phyloP scores from a whole-genome alignment of 805 yeast species.

The Schizosaccharomyces octosporus region DNA sequence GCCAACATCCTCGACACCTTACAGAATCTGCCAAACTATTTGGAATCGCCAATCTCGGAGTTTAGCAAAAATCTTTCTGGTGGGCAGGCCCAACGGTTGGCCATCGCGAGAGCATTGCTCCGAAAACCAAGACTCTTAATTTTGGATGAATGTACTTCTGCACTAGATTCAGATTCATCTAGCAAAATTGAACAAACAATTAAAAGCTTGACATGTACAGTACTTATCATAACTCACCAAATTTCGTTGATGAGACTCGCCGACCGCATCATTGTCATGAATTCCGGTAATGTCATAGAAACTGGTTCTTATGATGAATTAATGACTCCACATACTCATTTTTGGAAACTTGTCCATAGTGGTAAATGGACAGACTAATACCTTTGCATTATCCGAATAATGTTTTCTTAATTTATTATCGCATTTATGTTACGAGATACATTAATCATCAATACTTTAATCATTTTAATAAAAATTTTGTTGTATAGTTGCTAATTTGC shows the following conservation, averaged over 20 bases:
- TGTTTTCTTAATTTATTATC: not conserved
- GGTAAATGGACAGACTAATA: not conserved
- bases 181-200: slow-evolving; percentile 27
- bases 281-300: slow-evolving; percentile 5
- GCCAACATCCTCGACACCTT: slow-evolving; percentile 35
- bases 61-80: slow-evolving; percentile 38
- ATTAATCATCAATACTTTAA: not conserved
- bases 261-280: slow-evolving; percentile 20
- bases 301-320: slow-evolving; percentile 4
- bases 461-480: not conserved
- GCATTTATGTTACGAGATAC: not conserved
- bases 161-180: slow-evolving; percentile 47
- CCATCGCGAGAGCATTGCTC: slow-evolving; percentile 60
- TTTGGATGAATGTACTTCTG: slow-evolving; percentile 77
- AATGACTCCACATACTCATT: not conserved
- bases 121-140: slow-evolving; percentile 38
- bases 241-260: slow-evolving; percentile 37
- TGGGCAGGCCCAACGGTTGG: slow-evolving; percentile 71
- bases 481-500: not conserved
- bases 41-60: slow-evolving; percentile 35
- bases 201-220: slow-evolving; percentile 15
- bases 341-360: not conserved
- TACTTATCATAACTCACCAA: slow-evolving; percentile 53
- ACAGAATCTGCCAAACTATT: slow-evolving; percentile 26
- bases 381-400: not conserved